phyloP scores from a whole-genome alignment of 768 basidiomycete species.

The Podaxis carcinomalis region DNA sequence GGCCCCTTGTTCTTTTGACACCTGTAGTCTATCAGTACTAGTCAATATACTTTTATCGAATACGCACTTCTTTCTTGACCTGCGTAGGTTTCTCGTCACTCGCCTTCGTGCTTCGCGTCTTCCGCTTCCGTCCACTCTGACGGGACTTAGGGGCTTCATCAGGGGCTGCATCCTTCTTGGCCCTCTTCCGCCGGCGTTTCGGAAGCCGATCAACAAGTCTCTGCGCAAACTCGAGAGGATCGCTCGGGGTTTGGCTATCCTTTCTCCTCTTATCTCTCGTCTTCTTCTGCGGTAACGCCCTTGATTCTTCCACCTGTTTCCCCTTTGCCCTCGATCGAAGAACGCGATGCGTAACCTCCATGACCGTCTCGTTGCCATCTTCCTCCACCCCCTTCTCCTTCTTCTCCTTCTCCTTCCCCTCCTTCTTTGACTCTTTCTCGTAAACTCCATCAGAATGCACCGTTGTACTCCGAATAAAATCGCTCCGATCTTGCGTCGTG shows the following conservation, averaged over 20 bases:
- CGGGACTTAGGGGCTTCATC: constrained; percentile 8
- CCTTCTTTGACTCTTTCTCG: constrained; percentile 16
- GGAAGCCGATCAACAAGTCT: constrained; percentile 9
- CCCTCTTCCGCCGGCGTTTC: constrained; percentile 13
- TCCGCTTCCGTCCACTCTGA: constrained; percentile 13
- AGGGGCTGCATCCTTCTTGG: neutral
- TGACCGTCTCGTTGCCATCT: constrained; percentile 4
- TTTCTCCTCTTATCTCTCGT: neutral
- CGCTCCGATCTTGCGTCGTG: neutral
- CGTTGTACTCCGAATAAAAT: constrained; percentile 4
- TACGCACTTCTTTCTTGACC: constrained; percentile 17
- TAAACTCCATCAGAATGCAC: constrained; percentile 16
- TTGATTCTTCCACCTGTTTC: constrained; percentile 1
- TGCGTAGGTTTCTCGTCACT: neutral
- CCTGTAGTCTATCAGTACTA: constrained; percentile 24
- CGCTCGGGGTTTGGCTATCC: constrained; percentile 10
- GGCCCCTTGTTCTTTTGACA: constrained; percentile 43
- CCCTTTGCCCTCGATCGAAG: constrained; percentile 16
- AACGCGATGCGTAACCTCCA: constrained; percentile 11
- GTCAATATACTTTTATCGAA: neutral
- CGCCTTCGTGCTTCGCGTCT: constrained; percentile 9
- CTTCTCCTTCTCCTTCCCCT: neutral
- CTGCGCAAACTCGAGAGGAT: constrained; percentile 5
- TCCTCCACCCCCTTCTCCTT: neutral
- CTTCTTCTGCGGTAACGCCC: neutral